Evolutionary conservation across 2,329 filamentous ascomycete genomes (phyloP).

Genomic region (Aplosporella prunicola): DNA sequence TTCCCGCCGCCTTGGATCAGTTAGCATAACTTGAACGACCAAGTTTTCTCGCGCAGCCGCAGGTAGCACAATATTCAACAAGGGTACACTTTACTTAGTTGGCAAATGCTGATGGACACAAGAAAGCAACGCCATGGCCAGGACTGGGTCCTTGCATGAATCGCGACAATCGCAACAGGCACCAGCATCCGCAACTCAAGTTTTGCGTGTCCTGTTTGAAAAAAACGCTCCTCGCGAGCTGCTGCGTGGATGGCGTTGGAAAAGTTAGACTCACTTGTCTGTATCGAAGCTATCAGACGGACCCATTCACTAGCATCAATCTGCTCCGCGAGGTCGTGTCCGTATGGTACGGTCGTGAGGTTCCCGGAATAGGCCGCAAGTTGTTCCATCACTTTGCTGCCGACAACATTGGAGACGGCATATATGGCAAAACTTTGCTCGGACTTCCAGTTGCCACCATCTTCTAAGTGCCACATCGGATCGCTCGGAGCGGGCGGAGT

Average conservation of each 20-base stretch:
- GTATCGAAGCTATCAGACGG: slow-evolving; percentile 42
- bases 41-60: no score
- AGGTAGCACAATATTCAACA: no score
- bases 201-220: no score
- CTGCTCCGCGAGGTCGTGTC: slow-evolving; percentile 26
- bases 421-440: slow-evolving; percentile 73
- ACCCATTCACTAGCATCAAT: slow-evolving; percentile 36
- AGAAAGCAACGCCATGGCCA: no score
- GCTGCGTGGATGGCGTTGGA: no score
- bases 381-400: slow-evolving; percentile 59
- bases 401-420: slow-evolving; percentile 61
- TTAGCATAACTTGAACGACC: slow-evolving; percentile 7
- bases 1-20: slow-evolving; percentile 36
- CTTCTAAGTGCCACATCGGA: slow-evolving; percentile 59
- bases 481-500: slow-evolving; percentile 56
- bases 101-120: no score
- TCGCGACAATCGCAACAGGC: no score
- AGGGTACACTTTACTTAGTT: no score
- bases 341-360: slow-evolving; percentile 42
- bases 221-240: no score
- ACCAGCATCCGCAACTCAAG: no score
- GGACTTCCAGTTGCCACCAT: slow-evolving; percentile 61
- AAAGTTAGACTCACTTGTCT: slow-evolving; percentile 16
- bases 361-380: slow-evolving; percentile 71
- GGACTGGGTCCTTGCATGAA: no score